Percentiles rank a stretch among this genome's conserved stretches.
These are phyloP conservation scores for Capsicum rhomboideum DNA, from an alignment of 257 asterid genomes.

Conservation along the genomic window DNA sequence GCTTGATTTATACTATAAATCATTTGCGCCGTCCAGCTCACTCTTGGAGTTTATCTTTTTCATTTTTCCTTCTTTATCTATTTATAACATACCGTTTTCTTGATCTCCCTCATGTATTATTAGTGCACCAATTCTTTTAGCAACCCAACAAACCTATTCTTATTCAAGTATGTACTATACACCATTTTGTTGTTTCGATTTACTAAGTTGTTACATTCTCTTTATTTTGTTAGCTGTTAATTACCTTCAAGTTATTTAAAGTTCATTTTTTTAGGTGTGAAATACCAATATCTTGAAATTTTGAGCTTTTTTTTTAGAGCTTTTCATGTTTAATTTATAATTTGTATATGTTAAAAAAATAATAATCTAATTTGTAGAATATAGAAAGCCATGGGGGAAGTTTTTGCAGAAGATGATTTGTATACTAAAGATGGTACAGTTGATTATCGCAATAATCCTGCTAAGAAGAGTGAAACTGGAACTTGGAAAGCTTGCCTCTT, in stretches of 20 bases:
- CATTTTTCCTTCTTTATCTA: not conserved
- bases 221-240: not conserved
- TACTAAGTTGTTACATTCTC: not conserved
- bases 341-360: not conserved
- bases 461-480: constrained; percentile 60
- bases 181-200: not conserved
- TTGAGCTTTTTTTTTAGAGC: not conserved
- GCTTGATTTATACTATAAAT: not conserved
- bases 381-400: constrained; percentile 14
- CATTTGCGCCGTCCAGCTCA: not conserved
- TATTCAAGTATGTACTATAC: not conserved
- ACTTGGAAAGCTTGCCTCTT: constrained; percentile 79
- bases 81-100: not conserved
- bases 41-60: not conserved
- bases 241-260: not conserved
- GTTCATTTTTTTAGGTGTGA: not conserved
- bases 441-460: constrained; percentile 53
- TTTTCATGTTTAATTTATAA: not conserved
- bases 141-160: not conserved
- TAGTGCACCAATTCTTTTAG: not conserved
- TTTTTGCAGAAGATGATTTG: constrained; percentile 23
- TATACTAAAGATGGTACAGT: constrained; percentile 69
- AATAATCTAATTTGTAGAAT: not conserved
- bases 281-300: not conserved
- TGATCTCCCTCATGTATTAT: not conserved